phyloP scores from a whole-genome alignment of 2,329 filamentous ascomycete species.

The Phialophora macrospora region DNA sequence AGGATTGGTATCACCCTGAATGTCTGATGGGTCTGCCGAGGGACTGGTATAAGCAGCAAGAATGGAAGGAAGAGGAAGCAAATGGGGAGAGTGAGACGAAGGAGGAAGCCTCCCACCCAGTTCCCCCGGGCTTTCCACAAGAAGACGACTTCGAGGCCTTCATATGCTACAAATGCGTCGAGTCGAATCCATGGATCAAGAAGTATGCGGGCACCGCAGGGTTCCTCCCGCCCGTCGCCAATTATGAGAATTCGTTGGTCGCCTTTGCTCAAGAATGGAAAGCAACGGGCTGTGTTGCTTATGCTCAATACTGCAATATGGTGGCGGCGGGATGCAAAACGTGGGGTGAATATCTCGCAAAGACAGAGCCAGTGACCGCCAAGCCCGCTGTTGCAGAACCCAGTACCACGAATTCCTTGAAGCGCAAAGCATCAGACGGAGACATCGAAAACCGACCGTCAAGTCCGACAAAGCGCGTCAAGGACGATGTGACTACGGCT shows the following conservation, averaged over 20 bases:
- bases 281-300: neutral
- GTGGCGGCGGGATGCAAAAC: neutral
- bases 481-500: conserved; percentile 57
- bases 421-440: conserved; percentile 52
- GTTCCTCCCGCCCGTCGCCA: conserved; percentile 76
- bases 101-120: conserved; percentile 56
- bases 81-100: conserved; percentile 40
- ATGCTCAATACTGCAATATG: neutral
- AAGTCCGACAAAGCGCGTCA: conserved; percentile 65
- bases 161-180: conserved; percentile 91
- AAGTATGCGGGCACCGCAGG: conserved; percentile 78
- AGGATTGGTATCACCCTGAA: conserved; percentile 97
- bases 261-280: neutral
- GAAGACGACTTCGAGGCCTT: conserved; percentile 90
- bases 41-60: conserved; percentile 65
- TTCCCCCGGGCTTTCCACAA: conserved; percentile 82
- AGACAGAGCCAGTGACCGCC: neutral
- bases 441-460: conserved; percentile 33
- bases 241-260: conserved; percentile 41
- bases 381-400: neutral
- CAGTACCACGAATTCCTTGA: conserved; percentile 36
- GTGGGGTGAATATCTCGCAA: neutral
- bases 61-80: conserved; percentile 45
- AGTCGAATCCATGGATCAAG: conserved; percentile 89
- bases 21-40: conserved; percentile 82